A percentile compares a stretch with the other conserved stretches of the same genome.
Conservation (phyloP, 805 yeast genomes). For the Geotrichum ghanense region DNA sequence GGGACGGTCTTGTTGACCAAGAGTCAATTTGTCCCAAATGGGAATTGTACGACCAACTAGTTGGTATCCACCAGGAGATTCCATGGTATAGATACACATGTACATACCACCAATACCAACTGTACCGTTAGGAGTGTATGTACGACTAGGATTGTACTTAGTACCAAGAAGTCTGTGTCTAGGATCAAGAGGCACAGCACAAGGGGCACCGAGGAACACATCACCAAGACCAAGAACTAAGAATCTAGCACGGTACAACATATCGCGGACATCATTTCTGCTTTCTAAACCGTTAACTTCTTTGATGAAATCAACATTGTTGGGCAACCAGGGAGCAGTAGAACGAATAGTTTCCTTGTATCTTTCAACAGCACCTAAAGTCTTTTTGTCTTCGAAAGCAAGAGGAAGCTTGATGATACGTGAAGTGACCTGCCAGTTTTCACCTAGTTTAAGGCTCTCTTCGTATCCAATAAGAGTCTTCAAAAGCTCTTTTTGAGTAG, state of each 20-base stretch:
- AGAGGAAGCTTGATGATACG: slow-evolving; percentile 78
- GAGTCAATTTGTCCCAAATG: slow-evolving; percentile 88
- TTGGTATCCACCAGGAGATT: slow-evolving; percentile 98
- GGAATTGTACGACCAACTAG: slow-evolving; percentile 94
- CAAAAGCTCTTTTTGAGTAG: slow-evolving; percentile 52
- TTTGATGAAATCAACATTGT: slow-evolving; percentile 91
- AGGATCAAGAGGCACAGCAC: slow-evolving; percentile 97
- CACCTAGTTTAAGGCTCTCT: slow-evolving; percentile 56
- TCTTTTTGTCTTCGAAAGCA: slow-evolving; percentile 91
- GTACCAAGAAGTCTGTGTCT: slow-evolving; percentile 87
- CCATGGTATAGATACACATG: slow-evolving; percentile 98
- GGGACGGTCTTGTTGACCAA: slow-evolving; percentile 65
- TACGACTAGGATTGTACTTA: slow-evolving; percentile 92
- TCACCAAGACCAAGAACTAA: slow-evolving; percentile 94
- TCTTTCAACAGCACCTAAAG: slow-evolving; percentile 80
- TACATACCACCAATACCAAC: slow-evolving; percentile 98
- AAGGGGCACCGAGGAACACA: slow-evolving; percentile 95
- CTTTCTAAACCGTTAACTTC: slow-evolving; percentile 65
- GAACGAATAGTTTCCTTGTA: slow-evolving; percentile 89
- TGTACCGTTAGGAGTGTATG: slow-evolving; percentile 91
- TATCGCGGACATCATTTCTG: slow-evolving; percentile 64
- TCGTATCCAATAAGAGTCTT: slow-evolving; percentile 63
- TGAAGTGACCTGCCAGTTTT: slow-evolving; percentile 79
- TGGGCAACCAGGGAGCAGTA: slow-evolving; percentile 95
- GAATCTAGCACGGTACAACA: slow-evolving; percentile 83